These are phyloP conservation scores for Auxenochlorella protothecoides DNA, from an alignment of 139 green algal species.

Conservation along the genomic window DNA sequence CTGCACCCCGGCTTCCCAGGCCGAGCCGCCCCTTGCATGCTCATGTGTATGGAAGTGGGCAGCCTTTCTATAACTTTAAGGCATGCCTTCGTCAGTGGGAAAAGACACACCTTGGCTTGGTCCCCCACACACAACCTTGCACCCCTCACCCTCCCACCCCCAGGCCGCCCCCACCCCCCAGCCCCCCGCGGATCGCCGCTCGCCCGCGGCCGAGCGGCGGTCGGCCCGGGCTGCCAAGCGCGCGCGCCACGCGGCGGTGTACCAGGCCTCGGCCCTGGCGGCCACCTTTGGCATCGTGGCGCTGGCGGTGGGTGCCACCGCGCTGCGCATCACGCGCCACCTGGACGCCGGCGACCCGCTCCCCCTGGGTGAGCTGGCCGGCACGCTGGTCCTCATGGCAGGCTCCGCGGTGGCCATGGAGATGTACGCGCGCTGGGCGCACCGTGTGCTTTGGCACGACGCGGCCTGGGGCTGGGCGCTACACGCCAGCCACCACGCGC, in stretches of 20 bases:
- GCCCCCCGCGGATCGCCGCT: too few relatives aligned
- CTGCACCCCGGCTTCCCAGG: too few relatives aligned
- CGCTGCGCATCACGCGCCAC: conserved; percentile 61
- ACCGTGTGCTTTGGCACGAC: conserved; percentile 92
- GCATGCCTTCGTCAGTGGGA: too few relatives aligned
- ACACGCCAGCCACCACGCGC: conserved; percentile 89
- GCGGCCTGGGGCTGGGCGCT: conserved; percentile 62
- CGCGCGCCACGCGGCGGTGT: conserved; percentile 45
- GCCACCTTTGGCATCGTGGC: conserved; percentile 25
- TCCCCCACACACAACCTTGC: too few relatives aligned
- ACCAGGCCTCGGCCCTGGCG: conserved; percentile 59
- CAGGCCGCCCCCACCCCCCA: too few relatives aligned
- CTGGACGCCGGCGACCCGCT: conserved; percentile 39
- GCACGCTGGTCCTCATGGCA: conserved; percentile 58
- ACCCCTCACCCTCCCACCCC: too few relatives aligned
- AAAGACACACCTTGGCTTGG: too few relatives aligned
- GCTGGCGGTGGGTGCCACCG: conserved; percentile 36
- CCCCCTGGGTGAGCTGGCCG: conserved; percentile 49
- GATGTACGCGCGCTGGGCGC: conserved; percentile 75
- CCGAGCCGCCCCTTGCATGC: too few relatives aligned
- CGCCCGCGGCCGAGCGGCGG: not conserved
- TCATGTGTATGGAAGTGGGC: too few relatives aligned
- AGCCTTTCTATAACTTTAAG: too few relatives aligned
- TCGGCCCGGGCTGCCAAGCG: not conserved
- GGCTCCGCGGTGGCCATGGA: conserved; percentile 46